phyloP scores from a whole-genome alignment of 2,329 filamentous ascomycete genomes.

The Calonectria pseudoturangicola region DNA sequence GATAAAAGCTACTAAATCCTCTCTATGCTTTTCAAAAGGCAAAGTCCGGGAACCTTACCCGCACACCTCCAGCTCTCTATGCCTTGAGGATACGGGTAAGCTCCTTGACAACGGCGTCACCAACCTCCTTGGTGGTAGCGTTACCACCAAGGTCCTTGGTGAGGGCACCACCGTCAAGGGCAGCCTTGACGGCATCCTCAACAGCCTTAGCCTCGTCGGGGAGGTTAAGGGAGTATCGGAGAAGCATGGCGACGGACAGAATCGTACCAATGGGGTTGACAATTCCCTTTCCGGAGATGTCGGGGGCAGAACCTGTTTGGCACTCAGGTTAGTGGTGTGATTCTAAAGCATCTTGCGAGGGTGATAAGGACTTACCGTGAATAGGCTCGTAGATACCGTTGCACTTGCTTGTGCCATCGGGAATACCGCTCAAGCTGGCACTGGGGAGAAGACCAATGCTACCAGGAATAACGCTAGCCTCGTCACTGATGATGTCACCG shows the following conservation, averaged over 20 bases:
- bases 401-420: conserved; percentile 87
- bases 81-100: conserved; percentile 79
- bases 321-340: conserved; percentile 21
- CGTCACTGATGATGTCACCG: conserved; percentile 96
- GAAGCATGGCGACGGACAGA: conserved; percentile 95
- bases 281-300: conserved; percentile 93
- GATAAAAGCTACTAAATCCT: conserved; percentile 12
- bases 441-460: conserved; percentile 91
- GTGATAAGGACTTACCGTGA: conserved; percentile 77
- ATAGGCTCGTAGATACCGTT: conserved; percentile 99
- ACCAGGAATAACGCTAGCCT: conserved; percentile 95
- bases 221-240: conserved; percentile 91
- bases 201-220: conserved; percentile 85
- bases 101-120: conserved; percentile 85
- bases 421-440: conserved; percentile 89
- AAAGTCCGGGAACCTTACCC: conserved; percentile 13
- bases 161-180: conserved; percentile 85
- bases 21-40: conserved; percentile 29
- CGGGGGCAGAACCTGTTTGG: conserved; percentile 50
- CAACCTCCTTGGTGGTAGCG: conserved; percentile 81
- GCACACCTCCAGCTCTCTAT: conserved; percentile 30
- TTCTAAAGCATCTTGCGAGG: neutral
- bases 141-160: conserved; percentile 91
- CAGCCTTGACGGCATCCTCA: conserved; percentile 86
- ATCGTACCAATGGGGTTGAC: conserved; percentile 94